These are phyloP conservation scores for Crithidia brevicula DNA, from an alignment of 208 protist genomes.

Conservation along the genomic window DNA sequence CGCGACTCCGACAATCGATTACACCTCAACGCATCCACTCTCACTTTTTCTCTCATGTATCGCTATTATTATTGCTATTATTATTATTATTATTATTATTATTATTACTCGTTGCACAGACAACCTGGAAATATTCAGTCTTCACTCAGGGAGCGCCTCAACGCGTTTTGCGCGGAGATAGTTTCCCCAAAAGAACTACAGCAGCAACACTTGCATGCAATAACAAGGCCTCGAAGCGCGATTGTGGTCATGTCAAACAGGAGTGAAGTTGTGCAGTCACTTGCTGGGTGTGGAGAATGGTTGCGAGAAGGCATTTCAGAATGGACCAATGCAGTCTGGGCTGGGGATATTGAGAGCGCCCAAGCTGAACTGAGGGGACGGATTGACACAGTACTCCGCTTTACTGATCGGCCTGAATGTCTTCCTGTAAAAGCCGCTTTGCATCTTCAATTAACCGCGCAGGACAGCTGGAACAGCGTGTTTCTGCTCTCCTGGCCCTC, in stretches of 20 bases:
- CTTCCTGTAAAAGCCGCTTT: constrained; percentile 50
- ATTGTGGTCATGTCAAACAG: background rate
- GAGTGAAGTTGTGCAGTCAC: background rate
- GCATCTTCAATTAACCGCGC: constrained; percentile 40
- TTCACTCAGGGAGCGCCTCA: no score
- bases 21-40: no score
- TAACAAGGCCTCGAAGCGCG: no score
- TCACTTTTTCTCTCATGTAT: no score
- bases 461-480: constrained; percentile 68
- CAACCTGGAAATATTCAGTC: no score
- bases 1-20: no score
- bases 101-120: no score
- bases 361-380: background rate
- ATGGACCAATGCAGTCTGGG: constrained; percentile 5
- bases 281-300: constrained; percentile 12
- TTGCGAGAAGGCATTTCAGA: background rate
- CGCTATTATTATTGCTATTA: no score
- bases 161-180: no score
- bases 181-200: no score
- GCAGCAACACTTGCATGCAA: no score
- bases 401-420: constrained; percentile 1
- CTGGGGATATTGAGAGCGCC: background rate
- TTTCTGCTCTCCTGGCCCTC: constrained; percentile 28
- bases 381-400: background rate
- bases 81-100: no score